Base-by-base conservation (phyloP, 1,284 basidiomycete genomes). In the Ganoderma lucidum region DNA sequence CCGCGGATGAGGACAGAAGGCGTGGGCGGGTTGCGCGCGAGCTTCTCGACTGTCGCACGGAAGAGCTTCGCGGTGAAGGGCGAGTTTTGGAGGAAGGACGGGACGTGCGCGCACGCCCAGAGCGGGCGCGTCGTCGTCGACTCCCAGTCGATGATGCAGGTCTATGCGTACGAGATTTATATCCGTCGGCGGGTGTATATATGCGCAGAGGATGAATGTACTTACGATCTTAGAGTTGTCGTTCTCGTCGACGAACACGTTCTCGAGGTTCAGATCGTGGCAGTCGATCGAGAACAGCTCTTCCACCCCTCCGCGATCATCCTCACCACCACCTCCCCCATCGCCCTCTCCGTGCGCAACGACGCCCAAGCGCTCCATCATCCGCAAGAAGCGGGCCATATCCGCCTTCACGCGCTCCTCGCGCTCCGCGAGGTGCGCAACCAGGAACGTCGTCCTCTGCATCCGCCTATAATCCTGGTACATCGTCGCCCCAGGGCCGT, bases 91-190 rank as follows among this genome's bases (percentile, higher is more conserved):
- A 95, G 86, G 77, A 94, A 94, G 0, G 91, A 87, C 0, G 93
- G 92, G 3, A 93, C 83, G 74, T 96, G 92, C 0, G 93, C 92
- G 71, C 90, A 91, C 35, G 90, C 90, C 88, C 95, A 94, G 28
- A 95, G 84, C 8, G 93, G 93, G 23, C 93, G 85, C 5, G 90
- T 93, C 9, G 92, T 93, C 19, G 93, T 94, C 12, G 92, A 93
- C 78, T 95, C 93, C 93, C 93, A 94, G 75, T 95, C 93, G 62
- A 95, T 94, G 71, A 95, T 87, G 75, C 92, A 93, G 0, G 91
- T 92, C 93, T 94, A 75, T 0, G 51, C 23, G 42, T 62, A 35
- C 5, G 53, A 60, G 32, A 19, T 9, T 9, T 51, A 61, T 64
- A 63, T 66, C 17, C 9, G 28, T 55, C 5, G 53, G 45, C 45